Base-by-base conservation (phyloP, 1,139 yeast genomes). In the Scheffersomyces parashehatae region DNA sequence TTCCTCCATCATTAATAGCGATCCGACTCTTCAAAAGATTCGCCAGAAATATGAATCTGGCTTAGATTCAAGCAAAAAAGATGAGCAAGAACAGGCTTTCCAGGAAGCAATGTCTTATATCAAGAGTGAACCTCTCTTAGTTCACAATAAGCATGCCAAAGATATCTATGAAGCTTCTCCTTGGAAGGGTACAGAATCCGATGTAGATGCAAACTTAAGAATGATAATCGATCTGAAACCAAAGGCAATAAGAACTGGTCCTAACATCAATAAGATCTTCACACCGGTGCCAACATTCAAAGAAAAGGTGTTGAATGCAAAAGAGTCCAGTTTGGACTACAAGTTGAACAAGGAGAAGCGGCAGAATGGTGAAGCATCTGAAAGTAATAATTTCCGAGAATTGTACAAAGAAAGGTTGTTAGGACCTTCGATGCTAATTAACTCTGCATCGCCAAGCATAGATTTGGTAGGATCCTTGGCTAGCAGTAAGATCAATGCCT, bases 401-500 rank as follows among this genome's bases (percentile, higher is more conserved):
- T 57, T 82, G 57, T 84, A 85, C 57, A 72, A 73, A 35, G 95
- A 87, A 55, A 64, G 82, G 48, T 71, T 87, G 36, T 58, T 82
- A 11, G 86, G 88, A 0, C 85, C 87, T 0, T 65, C 79, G 0
- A 71, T 79, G 68, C 64, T 83, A 34, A 51, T 75, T 5, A 45
- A 62, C 4, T 66, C 72, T 20, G 69, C 80, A 0, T 59, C 68
- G 3, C 58, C 67, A 29, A 68, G 82, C 2, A 46, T 70, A 35
- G 77, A 73, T 37, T 49, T 71, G 42, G 81, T 86, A 16, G 78
- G 75, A 40, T 79, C 87, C 1, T 56, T 88, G 39, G 96, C 96
- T 0, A 87, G 87, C 46, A 82, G 82, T 35, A 71, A 82, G 40
- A 88, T 89, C 20, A 88, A 85, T 55, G 90, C 88, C 15, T 83